Base-by-base conservation (phyloP, 805 yeast genomes). In the Candida andamanensis region DNA sequence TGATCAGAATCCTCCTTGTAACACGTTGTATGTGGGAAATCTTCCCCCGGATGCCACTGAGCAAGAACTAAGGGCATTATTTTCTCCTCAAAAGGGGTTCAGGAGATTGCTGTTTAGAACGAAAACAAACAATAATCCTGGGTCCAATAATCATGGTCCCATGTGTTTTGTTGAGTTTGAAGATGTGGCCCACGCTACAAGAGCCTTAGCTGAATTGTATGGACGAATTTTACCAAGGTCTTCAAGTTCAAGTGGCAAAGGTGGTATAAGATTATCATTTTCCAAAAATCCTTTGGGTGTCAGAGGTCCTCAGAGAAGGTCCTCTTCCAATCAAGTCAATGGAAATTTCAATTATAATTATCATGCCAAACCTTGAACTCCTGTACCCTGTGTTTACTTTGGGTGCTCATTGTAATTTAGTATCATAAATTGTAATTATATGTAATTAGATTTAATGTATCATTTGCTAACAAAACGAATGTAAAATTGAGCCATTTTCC, bases 141-240 rank as follows among this genome's bases (percentile, higher is more conserved):
- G 46, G 13, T 66, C 68, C 26, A 43, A 44, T 18, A 73, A 75
- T 44, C 94, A 83, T 61, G 97, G 98, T 4, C 98, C 98, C 34
- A 92, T 92, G 97, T 92, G 98, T 59, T 92, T 92, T 69, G 98
- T 92, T 33, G 98, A 92, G 65, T 92, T 92, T 63, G 98, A 92
- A 47, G 97, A 90, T 56, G 95, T 92, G 32, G 80, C 83, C 3
- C 82, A 76, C 58, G 98, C 98, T 1, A 86, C 97, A 2, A 72
- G 85, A 48, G 97, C 97, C 0, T 67, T 92, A 38, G 95, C 95
- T 19, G 96, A 89, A 59, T 66, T 92, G 29, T 92, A 92, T 53
- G 98, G 98, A 11, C 72, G 92, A 41, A 86, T 92, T 8, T 70
- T 92, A 48, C 94, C 95, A 18, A 74, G 96, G 50, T 37, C 46